Evolutionary conservation across 371 early-diverging fungal species (phyloP), one percentile per base, ranked within the genome.

Genomic region (Mycotypha africana): DNA sequence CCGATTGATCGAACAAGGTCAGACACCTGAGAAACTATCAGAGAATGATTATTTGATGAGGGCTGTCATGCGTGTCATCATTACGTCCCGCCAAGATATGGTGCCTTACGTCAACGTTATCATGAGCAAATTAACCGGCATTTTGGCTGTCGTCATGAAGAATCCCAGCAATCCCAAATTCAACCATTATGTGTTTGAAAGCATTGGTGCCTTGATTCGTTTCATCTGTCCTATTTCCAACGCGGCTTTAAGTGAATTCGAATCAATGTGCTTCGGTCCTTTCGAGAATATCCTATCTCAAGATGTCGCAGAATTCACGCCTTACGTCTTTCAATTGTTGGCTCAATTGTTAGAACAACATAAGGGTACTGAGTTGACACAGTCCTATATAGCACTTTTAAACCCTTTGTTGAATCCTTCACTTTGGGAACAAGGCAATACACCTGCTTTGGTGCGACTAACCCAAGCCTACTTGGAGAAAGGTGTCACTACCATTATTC

Each of bases 131-230:
- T 60, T 96, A 50, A 87, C 84, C 1, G 65, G 59, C 17, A 85
- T 95, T 28, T 68, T 97, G 42, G 75, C 75, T n/a, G 67, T 83
- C 30, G 88, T 97, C n/a, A 84, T 88, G 65, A 77, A 77, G 48
- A 98, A 98, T 58, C 99, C 99, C 11, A 88, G 89, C 65, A 97
- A 98, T 67, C 97, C 99, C 3, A 84, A 83, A 40, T 98, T 97
- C 86, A 95, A 91, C 63, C 97, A 98, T 65, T 97, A 83, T 64
- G 65, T 89, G 21, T 98, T 97, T 63, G 99, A 98, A 63, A 78
- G 92, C 15, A 78, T 98, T 41, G 91, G 89, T 15, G 84, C 90
- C 6, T 60, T 96, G 58, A 85, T 95, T 50, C 74, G 89, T 72
- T 80, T 81, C 49, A 76, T 79, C 21, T 83, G 79, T 43, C 73